Base-by-base conservation (phyloP, 495 filamentous ascomycete species). In the Tuber calosporum region DNA sequence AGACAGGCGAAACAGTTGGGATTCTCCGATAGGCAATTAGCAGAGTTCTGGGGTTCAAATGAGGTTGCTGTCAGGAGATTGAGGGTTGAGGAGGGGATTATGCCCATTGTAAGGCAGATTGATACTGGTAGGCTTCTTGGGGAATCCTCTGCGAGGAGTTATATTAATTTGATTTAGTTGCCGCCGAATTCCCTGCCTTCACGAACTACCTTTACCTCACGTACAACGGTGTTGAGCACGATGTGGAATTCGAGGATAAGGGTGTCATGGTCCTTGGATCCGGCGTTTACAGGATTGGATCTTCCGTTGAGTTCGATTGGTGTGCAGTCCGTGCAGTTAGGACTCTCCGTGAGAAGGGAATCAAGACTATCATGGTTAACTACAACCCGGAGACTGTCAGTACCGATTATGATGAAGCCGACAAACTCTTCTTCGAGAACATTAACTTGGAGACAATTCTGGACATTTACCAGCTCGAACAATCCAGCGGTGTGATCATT, bases 331-430 rank as follows among this genome's bases (percentile, higher is more conserved):
- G 94, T 70, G 93, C 94, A 7, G 94, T 99, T 73, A 90, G 95
- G 72, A 99, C 95, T 11, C 89, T 99, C 39, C 90, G 95, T 45
- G 90, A 94, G 75, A 87, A 90, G 78, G 91, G 92, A 41, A 87
- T 90, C 86, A 97, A 97, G 87, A 98, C 95, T 2, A 91, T 99
- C 82, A 99, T 99, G 95, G 92, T 98, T 41, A 99, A 98, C 81
- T 93, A 91, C 82, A 97, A 97, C 81, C 94, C 94, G 0, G 94
- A 98, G 83, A 97, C 95, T 34, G 93, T 98, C 43, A 90, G 87
- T 82, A 97, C 95, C 2, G 95, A 99, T 82, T 97, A 96, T 81
- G 95, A 99, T 73, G 95, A 99, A 81, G 95, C 95, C 2, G 95
- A 99, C 80, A 88, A 89, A 38, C 86, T 99, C 36, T 99, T 97